These are phyloP conservation scores for Ophiosphaerella herpotricha DNA, from an alignment of 2,329 filamentous ascomycete genomes.

Conservation along the genomic window DNA sequence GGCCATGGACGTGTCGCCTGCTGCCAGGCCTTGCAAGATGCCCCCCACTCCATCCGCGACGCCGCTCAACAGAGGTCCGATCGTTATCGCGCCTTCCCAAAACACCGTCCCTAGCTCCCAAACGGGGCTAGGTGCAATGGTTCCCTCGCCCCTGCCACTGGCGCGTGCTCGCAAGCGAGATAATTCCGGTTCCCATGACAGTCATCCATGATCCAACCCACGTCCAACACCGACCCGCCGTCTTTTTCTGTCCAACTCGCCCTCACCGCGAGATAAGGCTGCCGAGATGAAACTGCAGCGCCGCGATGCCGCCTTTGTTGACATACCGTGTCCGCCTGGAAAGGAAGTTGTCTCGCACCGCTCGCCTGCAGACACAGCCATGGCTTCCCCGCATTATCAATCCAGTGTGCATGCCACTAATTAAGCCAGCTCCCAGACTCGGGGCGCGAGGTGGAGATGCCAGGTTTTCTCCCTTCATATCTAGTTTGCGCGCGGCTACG, in stretches of 20 bases:
- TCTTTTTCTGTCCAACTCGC: too few relatives aligned
- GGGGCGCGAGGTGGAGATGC: too few relatives aligned
- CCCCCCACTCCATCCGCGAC: constrained; percentile 12
- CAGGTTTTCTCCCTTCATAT: too few relatives aligned
- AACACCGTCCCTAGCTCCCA: constrained; percentile 22
- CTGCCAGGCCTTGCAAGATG: constrained; percentile 25
- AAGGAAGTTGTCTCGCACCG: background rate
- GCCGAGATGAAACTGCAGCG: background rate
- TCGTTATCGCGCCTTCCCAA: constrained; percentile 29
- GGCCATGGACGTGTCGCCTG: constrained; percentile 17
- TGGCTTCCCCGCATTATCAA: constrained; percentile 40
- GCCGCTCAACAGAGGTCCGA: constrained; percentile 23
- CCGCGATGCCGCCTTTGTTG: background rate
- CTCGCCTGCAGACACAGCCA: constrained; percentile 9
- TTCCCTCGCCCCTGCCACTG: constrained; percentile 18
- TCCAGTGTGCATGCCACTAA: background rate
- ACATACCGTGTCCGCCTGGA: background rate
- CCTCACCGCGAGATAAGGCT: constrained; percentile 1
- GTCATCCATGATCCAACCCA: too few relatives aligned
- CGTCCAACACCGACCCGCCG: too few relatives aligned
- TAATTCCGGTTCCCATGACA: too few relatives aligned
- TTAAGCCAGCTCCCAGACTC: too few relatives aligned
- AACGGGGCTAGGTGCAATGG: constrained; percentile 11
- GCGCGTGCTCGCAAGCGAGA: background rate
- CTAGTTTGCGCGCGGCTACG: too few relatives aligned